Evolutionary conservation across 2,329 filamentous ascomycete genomes (phyloP), one percentile per base, ranked within the genome.

Genomic region (Gaeumannomyces tritici): DNA sequence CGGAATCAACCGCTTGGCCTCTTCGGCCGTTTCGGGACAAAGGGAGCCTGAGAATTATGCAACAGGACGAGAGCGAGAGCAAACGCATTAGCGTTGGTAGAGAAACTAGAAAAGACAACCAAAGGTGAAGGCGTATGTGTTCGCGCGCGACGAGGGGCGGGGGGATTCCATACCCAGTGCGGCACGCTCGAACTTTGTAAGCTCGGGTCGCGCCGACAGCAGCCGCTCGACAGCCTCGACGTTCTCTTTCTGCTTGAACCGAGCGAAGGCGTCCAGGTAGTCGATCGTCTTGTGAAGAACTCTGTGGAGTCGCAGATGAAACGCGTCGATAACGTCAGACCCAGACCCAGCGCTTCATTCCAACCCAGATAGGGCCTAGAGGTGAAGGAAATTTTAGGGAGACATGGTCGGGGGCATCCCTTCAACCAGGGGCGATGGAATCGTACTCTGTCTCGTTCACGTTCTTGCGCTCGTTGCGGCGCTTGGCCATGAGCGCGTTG

Each of bases 1-100:
- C 1, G 95, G 96, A 66, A 99, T 96, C 63, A 99, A 82, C 11
- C 91, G 96, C 78, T 96, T 97, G 64, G 95, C 95, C 77, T 99
- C 96, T 72, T 99, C 95, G 63, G 91, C 89, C 57, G 87, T 89
- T 70, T 96, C 93, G 73, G 93, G 96, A 75, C 92, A 96, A 54
- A 99, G 80, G 35, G 91, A 96, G 42, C 92, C 60, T 61, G 93
- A 96, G 59, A 55, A 29, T 26, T 61, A 55, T 51, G 29, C 31
- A 61, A 28, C 42, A 51, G 18, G 35, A 42, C 35, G 3, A 51
- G 42, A 18, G 1, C 42, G 35, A 21, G 11, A 60, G 42, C 61
- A 65, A 81, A 64, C 35, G 35, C 13, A 42, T 80, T 93, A 92
- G 35, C 35, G 11, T 13, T 18, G 12, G 15, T 13, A 35, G 33